phyloP scores from a whole-genome alignment of 108 stramenopile species.

The Phaeodactylum tricornutum region DNA sequence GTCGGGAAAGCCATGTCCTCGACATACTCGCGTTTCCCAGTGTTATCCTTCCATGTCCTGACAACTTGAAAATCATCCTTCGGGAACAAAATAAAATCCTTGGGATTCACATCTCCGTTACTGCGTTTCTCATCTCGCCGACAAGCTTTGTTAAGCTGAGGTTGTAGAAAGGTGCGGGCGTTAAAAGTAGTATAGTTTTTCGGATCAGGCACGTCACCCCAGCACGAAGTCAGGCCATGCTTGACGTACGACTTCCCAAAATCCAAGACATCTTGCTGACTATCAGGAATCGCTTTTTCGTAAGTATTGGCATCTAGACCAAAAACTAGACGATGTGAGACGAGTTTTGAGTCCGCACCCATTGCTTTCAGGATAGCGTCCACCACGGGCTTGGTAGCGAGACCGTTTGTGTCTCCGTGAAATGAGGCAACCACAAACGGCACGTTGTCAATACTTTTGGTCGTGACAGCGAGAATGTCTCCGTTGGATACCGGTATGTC shows the following conservation, averaged over 20 bases:
- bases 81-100: conserved; percentile 80
- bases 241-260: conserved; percentile 39
- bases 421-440: conserved; percentile 65
- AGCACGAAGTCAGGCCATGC: conserved; percentile 51
- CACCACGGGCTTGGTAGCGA: conserved; percentile 76
- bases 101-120: conserved; percentile 77
- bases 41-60: conserved; percentile 74
- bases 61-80: conserved; percentile 44
- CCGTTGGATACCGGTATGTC: conserved; percentile 74
- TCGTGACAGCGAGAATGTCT: conserved; percentile 59
- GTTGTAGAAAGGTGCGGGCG: conserved; percentile 68
- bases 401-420: conserved; percentile 87
- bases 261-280: conserved; percentile 67
- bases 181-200: conserved; percentile 66
- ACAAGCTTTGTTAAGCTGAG: conserved; percentile 87
- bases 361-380: conserved; percentile 50
- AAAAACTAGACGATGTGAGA: conserved; percentile 57
- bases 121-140: conserved; percentile 37
- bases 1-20: conserved; percentile 84
- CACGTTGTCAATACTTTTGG: conserved; percentile 23
- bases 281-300: conserved; percentile 53
- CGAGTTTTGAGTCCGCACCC: conserved; percentile 15
- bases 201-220: conserved; percentile 63
- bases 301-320: conserved; percentile 89
- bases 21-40: conserved; percentile 48